phyloP scores from a whole-genome alignment of 139 green algal species.

The Bryopsis sp. region DNA sequence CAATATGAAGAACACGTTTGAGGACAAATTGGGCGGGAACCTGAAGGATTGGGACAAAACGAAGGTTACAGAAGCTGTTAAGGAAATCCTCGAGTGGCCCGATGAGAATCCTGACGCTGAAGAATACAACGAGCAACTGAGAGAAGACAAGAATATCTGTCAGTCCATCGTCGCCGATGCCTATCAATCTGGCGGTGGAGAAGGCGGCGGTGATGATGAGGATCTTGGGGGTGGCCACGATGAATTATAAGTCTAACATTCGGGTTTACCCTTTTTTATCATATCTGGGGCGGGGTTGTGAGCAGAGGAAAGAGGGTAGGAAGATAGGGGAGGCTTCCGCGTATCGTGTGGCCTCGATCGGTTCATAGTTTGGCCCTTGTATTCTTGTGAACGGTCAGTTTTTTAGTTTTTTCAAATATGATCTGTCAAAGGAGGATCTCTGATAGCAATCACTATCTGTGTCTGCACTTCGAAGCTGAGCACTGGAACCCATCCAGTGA shows the following conservation, averaged over 20 bases:
- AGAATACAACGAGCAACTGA: constrained; percentile 93
- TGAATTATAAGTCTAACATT: constrained; percentile 88
- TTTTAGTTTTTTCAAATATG: too few relatives aligned
- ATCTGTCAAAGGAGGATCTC: too few relatives aligned
- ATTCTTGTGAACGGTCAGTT: too few relatives aligned
- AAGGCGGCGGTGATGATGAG: constrained; percentile 49
- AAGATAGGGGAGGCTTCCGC: too few relatives aligned
- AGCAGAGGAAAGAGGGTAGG: too few relatives aligned
- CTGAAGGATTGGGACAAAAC: constrained; percentile 79
- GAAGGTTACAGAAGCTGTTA: constrained; percentile 69
- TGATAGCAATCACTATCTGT: too few relatives aligned
- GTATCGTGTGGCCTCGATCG: too few relatives aligned
- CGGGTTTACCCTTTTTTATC: too few relatives aligned
- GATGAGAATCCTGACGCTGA: constrained; percentile 85
- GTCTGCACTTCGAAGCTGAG: too few relatives aligned
- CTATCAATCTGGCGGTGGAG: constrained; percentile 58
- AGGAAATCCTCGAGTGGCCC: constrained; percentile 87
- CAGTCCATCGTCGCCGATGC: constrained; percentile 80
- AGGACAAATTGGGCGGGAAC: constrained; percentile 63
- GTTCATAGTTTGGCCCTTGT: too few relatives aligned
- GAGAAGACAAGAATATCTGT: constrained; percentile 87
- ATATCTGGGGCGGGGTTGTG: too few relatives aligned
- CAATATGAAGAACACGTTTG: constrained; percentile 48
- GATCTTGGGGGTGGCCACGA: constrained; percentile 71
- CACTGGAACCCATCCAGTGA: too few relatives aligned